A percentile compares a stretch with the other conserved stretches of the same genome.
These are phyloP conservation scores for Ramicandelaber brevisporus DNA, from an alignment of 192 early-diverging fungal genomes.

Conservation along the genomic window DNA sequence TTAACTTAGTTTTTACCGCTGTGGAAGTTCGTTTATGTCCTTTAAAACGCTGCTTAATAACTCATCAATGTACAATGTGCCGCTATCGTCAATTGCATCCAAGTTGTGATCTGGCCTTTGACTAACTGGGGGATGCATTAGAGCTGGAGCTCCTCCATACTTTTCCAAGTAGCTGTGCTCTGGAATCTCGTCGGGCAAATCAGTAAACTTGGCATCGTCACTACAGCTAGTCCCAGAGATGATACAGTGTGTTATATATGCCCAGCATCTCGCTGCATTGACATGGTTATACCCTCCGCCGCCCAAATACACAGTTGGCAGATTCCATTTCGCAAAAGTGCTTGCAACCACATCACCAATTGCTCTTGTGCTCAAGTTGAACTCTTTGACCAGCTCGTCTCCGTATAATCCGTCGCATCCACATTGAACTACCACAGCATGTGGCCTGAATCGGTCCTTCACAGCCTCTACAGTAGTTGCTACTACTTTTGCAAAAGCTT, in stretches of 20 bases:
- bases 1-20: too few species aligned
- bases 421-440: slow-evolving; percentile 77
- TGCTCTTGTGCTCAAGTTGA: slow-evolving; percentile 11
- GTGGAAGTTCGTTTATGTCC: too few species aligned
- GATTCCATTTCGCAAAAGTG: slow-evolving; percentile 2
- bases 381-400: slow-evolving; percentile 13
- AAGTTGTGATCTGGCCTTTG: too few species aligned
- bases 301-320: slow-evolving; percentile 11
- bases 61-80: too few species aligned
- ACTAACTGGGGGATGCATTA: too few species aligned
- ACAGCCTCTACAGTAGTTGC: slow-evolving; percentile 38
- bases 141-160: too few species aligned
- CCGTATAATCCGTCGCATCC: slow-evolving; percentile 27
- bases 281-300: slow-evolving; percentile 72
- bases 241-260: slow-evolving; percentile 93
- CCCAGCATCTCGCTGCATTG: slow-evolving; percentile 85
- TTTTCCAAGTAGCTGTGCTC: slow-evolving; percentile 37
- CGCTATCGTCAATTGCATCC: too few species aligned
- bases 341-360: slow-evolving; percentile 6
- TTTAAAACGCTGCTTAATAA: too few species aligned
- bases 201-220: slow-evolving; percentile 10
- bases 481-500: slow-evolving; percentile 56
- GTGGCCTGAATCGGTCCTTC: slow-evolving; percentile 46
- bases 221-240: too few species aligned
- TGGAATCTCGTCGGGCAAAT: slow-evolving; percentile 19